Percentiles rank a stretch among this genome's conserved stretches.
These are phyloP conservation scores for Aurifilum marmelostoma DNA, from an alignment of 2,329 filamentous ascomycete species.

Conservation along the genomic window DNA sequence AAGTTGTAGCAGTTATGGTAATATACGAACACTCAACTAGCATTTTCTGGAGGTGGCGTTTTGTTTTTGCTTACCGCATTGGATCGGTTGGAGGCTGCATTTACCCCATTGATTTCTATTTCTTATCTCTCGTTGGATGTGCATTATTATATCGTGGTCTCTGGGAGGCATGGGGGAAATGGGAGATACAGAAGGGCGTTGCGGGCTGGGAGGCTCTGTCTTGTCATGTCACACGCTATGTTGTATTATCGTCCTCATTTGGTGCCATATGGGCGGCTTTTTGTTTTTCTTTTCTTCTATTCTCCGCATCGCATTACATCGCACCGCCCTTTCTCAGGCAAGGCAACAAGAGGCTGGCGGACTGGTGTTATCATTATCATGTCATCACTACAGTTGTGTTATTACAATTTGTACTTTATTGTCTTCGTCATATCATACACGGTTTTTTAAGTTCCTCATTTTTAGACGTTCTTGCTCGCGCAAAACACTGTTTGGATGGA, in stretches of 20 bases:
- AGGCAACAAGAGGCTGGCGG: not conserved
- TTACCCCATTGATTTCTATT: not conserved
- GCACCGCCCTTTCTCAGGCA: conserved; percentile 5
- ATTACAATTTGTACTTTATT: not conserved
- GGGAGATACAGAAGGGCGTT: not conserved
- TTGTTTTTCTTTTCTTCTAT: too few species aligned
- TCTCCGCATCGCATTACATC: not conserved
- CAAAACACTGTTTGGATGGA: conserved; percentile 1
- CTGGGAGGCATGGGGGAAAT: too few species aligned
- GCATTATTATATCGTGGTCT: not conserved
- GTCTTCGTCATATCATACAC: too few species aligned
- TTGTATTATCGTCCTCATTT: too few species aligned
- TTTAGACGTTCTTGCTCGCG: conserved; percentile 27
- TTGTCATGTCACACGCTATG: too few species aligned
- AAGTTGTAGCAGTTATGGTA: too few species aligned
- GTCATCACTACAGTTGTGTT: conserved; percentile 3
- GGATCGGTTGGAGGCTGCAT: not conserved
- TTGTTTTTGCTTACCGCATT: not conserved
- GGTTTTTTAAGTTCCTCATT: not conserved
- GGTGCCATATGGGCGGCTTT: too few species aligned
- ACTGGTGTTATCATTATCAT: not conserved
- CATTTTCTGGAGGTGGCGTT: conserved; percentile 3
- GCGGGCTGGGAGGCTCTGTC: not conserved
- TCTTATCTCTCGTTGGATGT: not conserved
- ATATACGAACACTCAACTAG: not conserved